phyloP scores from a whole-genome alignment of 2,329 filamentous ascomycete species.

The Cadophora malorum region DNA sequence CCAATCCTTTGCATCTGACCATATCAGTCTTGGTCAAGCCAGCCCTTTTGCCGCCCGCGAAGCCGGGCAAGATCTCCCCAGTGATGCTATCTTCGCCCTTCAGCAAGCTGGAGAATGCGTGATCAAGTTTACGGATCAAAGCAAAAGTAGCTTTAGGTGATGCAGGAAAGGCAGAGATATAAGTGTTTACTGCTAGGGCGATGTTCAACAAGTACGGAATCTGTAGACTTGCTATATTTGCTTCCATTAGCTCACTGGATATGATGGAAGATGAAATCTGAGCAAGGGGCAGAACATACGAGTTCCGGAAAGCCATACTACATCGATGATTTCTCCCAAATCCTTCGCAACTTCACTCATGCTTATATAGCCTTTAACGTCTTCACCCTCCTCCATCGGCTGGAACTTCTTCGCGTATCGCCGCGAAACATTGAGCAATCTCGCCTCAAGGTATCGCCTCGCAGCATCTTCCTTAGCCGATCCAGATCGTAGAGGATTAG shows the following conservation, averaged over 20 bases:
- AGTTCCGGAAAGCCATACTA: slow-evolving; percentile 87
- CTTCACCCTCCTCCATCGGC: slow-evolving; percentile 49
- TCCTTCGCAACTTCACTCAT: slow-evolving; percentile 66
- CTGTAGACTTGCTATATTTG: slow-evolving; percentile 71
- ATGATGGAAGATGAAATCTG: background rate
- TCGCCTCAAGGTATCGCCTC: slow-evolving; percentile 61
- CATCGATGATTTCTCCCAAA: slow-evolving; percentile 75
- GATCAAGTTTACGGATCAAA: slow-evolving; percentile 79
- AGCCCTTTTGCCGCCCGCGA: slow-evolving; percentile 60
- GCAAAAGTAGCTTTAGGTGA: slow-evolving; percentile 72
- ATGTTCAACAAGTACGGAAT: slow-evolving; percentile 83
- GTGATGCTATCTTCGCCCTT: slow-evolving; percentile 70
- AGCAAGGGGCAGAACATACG: slow-evolving; percentile 62
- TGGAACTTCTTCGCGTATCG: slow-evolving; percentile 67
- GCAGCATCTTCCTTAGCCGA: slow-evolving; percentile 66
- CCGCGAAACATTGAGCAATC: slow-evolving; percentile 59
- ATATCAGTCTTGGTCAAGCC: slow-evolving; percentile 83
- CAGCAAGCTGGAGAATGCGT: slow-evolving; percentile 80
- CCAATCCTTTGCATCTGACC: slow-evolving; percentile 82
- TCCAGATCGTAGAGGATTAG: slow-evolving; percentile 58
- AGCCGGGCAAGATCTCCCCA: slow-evolving; percentile 71
- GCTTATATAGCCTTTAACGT: slow-evolving; percentile 73
- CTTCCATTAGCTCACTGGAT: slow-evolving; percentile 1
- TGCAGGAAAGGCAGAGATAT: slow-evolving; percentile 74
- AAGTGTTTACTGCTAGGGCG: slow-evolving; percentile 74